phyloP scores from a whole-genome alignment of 2,329 filamentous ascomycete genomes.

The Lachnellula hyalina region DNA sequence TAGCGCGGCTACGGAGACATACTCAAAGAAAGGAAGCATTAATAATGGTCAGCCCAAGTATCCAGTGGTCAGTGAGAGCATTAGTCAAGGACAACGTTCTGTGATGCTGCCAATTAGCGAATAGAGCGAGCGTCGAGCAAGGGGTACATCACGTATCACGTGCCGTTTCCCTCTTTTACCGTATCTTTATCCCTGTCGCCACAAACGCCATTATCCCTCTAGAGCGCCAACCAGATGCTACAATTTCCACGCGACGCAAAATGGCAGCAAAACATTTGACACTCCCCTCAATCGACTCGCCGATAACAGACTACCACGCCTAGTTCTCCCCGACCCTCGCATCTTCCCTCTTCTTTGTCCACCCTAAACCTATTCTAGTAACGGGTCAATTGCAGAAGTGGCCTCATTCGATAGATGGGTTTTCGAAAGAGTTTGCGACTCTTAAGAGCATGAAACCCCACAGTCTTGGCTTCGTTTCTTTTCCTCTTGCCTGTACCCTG shows the following conservation, averaged over 20 bases:
- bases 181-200: constrained; percentile 20
- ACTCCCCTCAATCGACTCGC: neutral
- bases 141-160: neutral
- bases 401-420: neutral
- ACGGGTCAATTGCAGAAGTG: constrained; percentile 2
- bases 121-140: too few species aligned
- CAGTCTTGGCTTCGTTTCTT: neutral
- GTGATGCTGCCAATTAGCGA: too few species aligned
- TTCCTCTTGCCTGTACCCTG: neutral
- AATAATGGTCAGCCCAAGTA: too few species aligned
- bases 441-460: neutral
- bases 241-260: neutral
- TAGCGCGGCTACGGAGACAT: too few species aligned
- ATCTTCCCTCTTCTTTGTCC: neutral
- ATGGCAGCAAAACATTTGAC: constrained; percentile 1
- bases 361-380: constrained; percentile 5
- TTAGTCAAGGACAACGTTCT: too few species aligned
- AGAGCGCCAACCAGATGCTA: constrained; percentile 10
- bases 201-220: constrained; percentile 10
- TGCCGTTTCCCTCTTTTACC: neutral
- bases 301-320: too few species aligned
- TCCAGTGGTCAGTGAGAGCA: too few species aligned
- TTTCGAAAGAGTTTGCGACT: neutral
- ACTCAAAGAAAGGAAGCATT: too few species aligned
- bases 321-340: constrained; percentile 1